Base-by-base conservation (phyloP, 768 basidiomycete species). In the Leccinum longicurvipes region DNA sequence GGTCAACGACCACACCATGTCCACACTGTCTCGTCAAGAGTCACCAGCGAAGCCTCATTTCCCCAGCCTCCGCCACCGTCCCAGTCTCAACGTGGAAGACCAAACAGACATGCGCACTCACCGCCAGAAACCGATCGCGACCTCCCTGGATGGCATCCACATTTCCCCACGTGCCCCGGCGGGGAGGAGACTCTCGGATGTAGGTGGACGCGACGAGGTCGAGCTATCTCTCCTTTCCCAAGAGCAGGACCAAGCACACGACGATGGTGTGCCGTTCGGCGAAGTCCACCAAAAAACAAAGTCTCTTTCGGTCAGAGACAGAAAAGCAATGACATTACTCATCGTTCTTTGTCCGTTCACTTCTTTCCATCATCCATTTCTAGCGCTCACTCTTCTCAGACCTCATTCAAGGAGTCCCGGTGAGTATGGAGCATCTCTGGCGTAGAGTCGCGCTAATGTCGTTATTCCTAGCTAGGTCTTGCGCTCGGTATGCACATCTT, bases 321-420 rank as follows among this genome's bases (percentile, higher is more conserved):
- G 88, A 72, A 78, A 82, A 63, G 90, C 87, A 48, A 92, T 98
- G 80, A 82, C 82, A 4, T 74, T 98, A 51, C 76, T 98, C 31
- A 87, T 93, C 71, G 76, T 93, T 63, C 78, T 98, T 49, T 98
- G 93, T 96, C 64, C 75, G 93, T 81, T 31, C 59, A 17, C 50
- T 41, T 50, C 32, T 50, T 59, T 17, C 27, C 23, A 47, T 56
- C 42, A 23, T 45, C 11, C 49, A 21, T 61, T 45, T 49, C 67
- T 41, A 55, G 45, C 28, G 41, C 61, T 70, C 27, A 61, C 55
- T 47, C 50, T 24, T 44, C 53, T 46, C 50, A 89, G 87, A 89
- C 68, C 77, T 89, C 32, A 84, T 89, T 51, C 94, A 97, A 72
- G 94, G 94, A 42, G 85, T 96, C 63, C 94, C 94, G 53, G 91